Conservation (phyloP, 2,329 filamentous ascomycete species). For the Tothia fuscella region DNA sequence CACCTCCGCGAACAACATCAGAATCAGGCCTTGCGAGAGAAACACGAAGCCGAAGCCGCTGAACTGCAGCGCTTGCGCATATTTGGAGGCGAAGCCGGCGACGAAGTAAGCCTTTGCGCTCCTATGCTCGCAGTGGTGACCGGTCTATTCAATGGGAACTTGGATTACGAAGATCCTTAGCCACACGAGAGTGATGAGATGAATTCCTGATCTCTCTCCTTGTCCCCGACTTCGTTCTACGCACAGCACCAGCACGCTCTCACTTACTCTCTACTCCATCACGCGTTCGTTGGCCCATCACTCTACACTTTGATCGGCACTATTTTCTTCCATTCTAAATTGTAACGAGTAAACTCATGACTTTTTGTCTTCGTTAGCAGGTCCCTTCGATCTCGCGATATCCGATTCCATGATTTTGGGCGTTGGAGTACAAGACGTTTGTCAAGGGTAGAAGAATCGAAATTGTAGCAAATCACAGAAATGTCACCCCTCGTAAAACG, state of each 20-base stretch:
- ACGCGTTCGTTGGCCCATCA: background rate
- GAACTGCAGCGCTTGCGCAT: constrained; percentile 19
- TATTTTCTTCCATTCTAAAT: background rate
- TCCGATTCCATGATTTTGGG: background rate
- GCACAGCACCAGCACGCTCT: no score
- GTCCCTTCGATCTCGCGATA: constrained; percentile 1
- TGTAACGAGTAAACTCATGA: background rate
- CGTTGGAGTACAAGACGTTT: no score
- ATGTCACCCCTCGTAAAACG: background rate
- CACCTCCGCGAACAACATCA: constrained; percentile 18
- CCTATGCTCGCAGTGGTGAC: constrained; percentile 36
- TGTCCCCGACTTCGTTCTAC: background rate
- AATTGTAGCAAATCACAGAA: background rate
- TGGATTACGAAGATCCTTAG: constrained; percentile 34
- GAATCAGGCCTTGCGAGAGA: constrained; percentile 2
- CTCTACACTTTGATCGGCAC: background rate
- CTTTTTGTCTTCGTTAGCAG: background rate
- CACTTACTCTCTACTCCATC: background rate
- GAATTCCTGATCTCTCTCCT: background rate
- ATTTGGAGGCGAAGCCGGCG: constrained; percentile 31
- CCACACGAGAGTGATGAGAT: constrained; percentile 9
- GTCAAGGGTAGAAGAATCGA: background rate
- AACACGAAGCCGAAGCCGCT: constrained; percentile 8
- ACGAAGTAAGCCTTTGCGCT: constrained; percentile 30
- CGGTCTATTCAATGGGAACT: constrained; percentile 31